A percentile compares a stretch with the other conserved stretches of the same genome.
phyloP scores from a whole-genome alignment of 257 asterid genomes.

The Linderniella brevidens region DNA sequence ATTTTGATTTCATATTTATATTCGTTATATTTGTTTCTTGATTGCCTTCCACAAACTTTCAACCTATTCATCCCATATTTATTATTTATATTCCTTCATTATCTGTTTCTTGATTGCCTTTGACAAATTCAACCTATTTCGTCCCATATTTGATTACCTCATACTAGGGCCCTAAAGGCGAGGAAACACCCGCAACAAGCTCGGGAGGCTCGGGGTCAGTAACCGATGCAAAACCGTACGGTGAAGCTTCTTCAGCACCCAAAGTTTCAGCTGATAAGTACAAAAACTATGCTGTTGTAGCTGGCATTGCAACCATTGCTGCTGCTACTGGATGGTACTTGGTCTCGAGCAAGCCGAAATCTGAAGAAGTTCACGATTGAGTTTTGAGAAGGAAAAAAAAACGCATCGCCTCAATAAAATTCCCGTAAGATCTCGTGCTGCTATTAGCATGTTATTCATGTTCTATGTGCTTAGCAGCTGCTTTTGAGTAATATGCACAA shows the following conservation, averaged over 20 bases:
- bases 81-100: too few relatives aligned
- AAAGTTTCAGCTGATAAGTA: slow-evolving; percentile 33
- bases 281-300: slow-evolving; percentile 47
- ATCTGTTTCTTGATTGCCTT: neutral
- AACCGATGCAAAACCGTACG: slow-evolving; percentile 31
- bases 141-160: slow-evolving; percentile 7
- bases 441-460: too few relatives aligned
- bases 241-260: slow-evolving; percentile 24
- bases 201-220: slow-evolving; percentile 40
- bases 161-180: slow-evolving; percentile 60
- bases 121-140: slow-evolving; percentile 1
- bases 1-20: too few relatives aligned
- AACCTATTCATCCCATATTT: too few relatives aligned
- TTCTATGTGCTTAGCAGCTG: too few relatives aligned
- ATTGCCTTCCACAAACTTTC: too few relatives aligned
- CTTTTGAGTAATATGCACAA: too few relatives aligned
- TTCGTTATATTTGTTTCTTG: too few relatives aligned
- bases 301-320: slow-evolving; percentile 30
- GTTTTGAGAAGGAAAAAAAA: slow-evolving; percentile 12
- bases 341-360: slow-evolving; percentile 2
- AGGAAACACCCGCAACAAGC: slow-evolving; percentile 36
- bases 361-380: too few relatives aligned
- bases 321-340: slow-evolving; percentile 50
- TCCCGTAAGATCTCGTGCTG: too few relatives aligned
- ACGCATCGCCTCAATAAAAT: too few relatives aligned